These are phyloP conservation scores for Moricandia arvensis DNA, from an alignment of 345 rosid genomes.

Conservation along the genomic window DNA sequence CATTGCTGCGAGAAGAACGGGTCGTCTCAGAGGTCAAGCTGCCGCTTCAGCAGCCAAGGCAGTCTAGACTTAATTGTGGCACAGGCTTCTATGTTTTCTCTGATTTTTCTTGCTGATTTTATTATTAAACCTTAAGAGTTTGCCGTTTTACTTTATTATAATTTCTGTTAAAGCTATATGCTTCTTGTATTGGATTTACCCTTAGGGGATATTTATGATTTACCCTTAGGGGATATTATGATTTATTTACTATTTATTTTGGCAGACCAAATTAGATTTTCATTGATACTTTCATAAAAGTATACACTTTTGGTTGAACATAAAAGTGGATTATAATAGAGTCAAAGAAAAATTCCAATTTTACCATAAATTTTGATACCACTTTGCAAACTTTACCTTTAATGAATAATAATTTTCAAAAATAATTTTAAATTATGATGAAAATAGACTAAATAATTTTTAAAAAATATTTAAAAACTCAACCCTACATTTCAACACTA, in stretches of 20 bases:
- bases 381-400: no score
- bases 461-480: no score
- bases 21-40: conserved; percentile 67
- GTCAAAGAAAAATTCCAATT: no score
- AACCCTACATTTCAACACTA: no score
- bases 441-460: no score
- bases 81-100: not conserved
- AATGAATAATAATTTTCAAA: no score
- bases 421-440: no score
- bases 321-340: not conserved
- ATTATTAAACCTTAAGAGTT: not conserved
- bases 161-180: not conserved
- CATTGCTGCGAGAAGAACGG: conserved; percentile 66
- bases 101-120: not conserved
- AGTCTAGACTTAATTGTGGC: conserved; percentile 29
- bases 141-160: not conserved
- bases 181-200: not conserved
- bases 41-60: conserved; percentile 54
- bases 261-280: not conserved
- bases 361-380: no score
- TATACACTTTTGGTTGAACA: not conserved
- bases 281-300: not conserved
- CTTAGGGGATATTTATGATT: not conserved
- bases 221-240: not conserved
- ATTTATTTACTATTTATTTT: not conserved